These are phyloP conservation scores for Neonectria magnoliae DNA, from an alignment of 2,329 filamentous ascomycete genomes.

Conservation along the genomic window DNA sequence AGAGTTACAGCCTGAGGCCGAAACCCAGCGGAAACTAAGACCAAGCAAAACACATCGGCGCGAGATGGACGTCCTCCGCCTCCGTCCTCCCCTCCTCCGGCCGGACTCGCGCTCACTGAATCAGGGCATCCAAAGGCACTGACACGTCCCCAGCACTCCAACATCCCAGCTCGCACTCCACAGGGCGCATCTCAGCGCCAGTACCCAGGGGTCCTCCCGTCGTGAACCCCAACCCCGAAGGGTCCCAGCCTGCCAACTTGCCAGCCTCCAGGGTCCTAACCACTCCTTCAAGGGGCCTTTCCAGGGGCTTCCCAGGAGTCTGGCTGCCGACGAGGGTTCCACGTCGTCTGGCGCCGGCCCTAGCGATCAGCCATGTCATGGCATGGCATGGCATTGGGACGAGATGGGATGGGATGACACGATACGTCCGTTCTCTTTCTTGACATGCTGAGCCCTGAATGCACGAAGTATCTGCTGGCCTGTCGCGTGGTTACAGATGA, in stretches of 20 bases:
- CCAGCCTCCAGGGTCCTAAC: conserved; percentile 10
- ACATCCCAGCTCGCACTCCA: conserved; percentile 29
- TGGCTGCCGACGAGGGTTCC: conserved; percentile 34
- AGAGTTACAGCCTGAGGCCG: conserved; percentile 1
- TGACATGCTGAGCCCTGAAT: conserved; percentile 11
- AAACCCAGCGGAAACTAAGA: conserved; percentile 7
- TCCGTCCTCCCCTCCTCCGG: not conserved
- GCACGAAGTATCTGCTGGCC: conserved; percentile 30
- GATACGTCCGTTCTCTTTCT: conserved; percentile 20
- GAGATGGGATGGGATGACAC: conserved; percentile 36
- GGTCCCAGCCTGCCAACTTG: conserved; percentile 9
- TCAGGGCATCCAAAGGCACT: conserved; percentile 23
- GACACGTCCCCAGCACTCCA: conserved; percentile 32
- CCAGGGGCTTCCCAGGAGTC: conserved; percentile 32
- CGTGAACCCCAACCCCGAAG: conserved; percentile 20
- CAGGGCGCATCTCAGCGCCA: conserved; percentile 43
- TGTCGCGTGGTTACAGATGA: conserved; percentile 32
- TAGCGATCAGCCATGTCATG: conserved; percentile 31
- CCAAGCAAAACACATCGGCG: not conserved
- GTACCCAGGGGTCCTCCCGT: conserved; percentile 39
- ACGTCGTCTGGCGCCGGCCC: conserved; percentile 32
- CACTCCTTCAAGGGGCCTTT: conserved; percentile 24
- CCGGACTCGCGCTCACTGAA: not conserved
- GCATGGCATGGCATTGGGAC: conserved; percentile 33
- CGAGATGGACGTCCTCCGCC: not conserved